Evolutionary conservation across 177 flowering plant species (phyloP), one percentile per base, ranked within the genome.

Genomic region (Tripterygium wilfordii): DNA sequence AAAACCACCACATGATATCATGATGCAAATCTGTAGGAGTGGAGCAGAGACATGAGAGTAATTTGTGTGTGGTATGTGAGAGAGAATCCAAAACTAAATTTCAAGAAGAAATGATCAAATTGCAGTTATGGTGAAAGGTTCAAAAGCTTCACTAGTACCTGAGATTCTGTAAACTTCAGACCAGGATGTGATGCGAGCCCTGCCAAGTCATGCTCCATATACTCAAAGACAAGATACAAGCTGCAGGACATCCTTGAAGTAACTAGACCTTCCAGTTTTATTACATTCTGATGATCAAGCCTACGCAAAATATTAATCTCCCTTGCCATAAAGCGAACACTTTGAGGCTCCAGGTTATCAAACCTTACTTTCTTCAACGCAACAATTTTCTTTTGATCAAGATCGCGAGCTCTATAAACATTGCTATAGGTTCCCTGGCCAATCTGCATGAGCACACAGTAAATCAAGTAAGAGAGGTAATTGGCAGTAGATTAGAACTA

Each of bases 341-440:
- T 88, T 69, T 88, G 96, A 53, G 98, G 98, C 74, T 91, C 96
- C 50, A 88, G 67, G 64, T 88, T 85, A 68, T 91, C 95, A 75
- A 91, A 87, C 53, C 96, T 76, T 29, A 91, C 96, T 80, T 83
- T 91, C 71, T 91, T 91, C 66, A 91, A 58, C 53, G 98, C 96
- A 58, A 91, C 98, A 56, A 88, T 71, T 66, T 91, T 91, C 54
- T 78, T 84, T 39, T 77, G 75, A 49, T 85, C 90, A 48, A 85
- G 86, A 70, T 91, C 98, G 53, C 95, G 88, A 41, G 96, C 98
- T 68, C 85, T 72, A 58, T 88, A 91, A 5, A 91, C 98, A 57
- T 83, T 85, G 63, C 98, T 91, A 57, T 91, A 91, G 47, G 98
- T 91, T 49, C 98, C 98, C 60, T 91, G 95, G 36, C 98, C 98